phyloP scores from a whole-genome alignment of 257 asterid species.

The Solanum lycopersicoides region DNA sequence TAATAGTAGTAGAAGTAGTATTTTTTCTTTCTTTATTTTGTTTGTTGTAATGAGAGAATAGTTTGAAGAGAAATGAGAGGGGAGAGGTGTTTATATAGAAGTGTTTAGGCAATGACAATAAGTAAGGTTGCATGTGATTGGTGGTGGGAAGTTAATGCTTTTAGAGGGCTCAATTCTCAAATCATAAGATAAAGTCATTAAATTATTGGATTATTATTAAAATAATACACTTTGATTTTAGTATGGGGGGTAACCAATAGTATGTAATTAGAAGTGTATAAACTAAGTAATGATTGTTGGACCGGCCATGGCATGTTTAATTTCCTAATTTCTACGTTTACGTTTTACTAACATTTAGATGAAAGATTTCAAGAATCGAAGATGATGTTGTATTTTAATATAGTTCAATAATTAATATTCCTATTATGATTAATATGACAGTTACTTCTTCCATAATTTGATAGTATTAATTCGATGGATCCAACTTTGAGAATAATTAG shows the following conservation, averaged over 20 bases:
- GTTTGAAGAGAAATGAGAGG: neutral
- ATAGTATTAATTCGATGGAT: neutral
- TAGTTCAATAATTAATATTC: neutral
- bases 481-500: neutral
- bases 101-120: neutral
- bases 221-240: neutral
- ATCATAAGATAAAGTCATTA: conserved; percentile 16
- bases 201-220: neutral
- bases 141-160: conserved; percentile 25
- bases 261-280: neutral
- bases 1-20: too few relatives aligned
- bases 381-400: neutral
- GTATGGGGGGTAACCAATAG: neutral
- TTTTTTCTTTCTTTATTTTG: too few relatives aligned
- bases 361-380: neutral
- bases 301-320: neutral
- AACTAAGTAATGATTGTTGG: neutral
- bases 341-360: neutral
- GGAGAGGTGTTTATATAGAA: conserved; percentile 3
- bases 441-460: neutral
- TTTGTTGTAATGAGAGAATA: neutral
- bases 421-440: neutral
- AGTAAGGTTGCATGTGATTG: conserved; percentile 31
- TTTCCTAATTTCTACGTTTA: neutral
- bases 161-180: conserved; percentile 16